These are phyloP conservation scores for Amanita molliuscula DNA, from an alignment of 768 basidiomycete species.

Conservation along the genomic window DNA sequence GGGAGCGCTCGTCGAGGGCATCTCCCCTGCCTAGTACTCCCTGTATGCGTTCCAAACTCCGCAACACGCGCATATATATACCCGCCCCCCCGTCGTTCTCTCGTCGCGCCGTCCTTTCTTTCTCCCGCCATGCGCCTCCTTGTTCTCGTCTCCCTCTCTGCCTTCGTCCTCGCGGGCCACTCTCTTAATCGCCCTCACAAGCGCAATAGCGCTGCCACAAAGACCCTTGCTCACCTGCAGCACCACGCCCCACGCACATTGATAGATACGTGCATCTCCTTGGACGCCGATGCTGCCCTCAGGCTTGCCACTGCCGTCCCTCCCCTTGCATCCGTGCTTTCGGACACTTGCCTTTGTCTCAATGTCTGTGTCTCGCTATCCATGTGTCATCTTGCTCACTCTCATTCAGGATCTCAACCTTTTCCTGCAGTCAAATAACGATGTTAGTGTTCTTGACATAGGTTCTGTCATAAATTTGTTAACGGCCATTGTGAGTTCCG, in stretches of 20 bases:
- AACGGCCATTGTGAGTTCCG: constrained; percentile 15
- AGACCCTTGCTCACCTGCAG: constrained; percentile 16
- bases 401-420: constrained; percentile 21
- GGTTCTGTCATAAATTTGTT: constrained; percentile 14
- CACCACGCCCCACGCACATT: constrained; percentile 17
- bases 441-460: constrained; percentile 18
- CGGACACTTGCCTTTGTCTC: constrained; percentile 29
- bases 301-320: constrained; percentile 14
- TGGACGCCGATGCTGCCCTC: constrained; percentile 13
- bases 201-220: constrained; percentile 8
- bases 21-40: background rate
- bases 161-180: constrained; percentile 9
- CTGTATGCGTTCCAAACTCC: constrained; percentile 5
- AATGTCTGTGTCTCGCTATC: constrained; percentile 18
- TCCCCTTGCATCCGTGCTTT: constrained; percentile 12
- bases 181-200: constrained; percentile 15
- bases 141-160: background rate
- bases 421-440: constrained; percentile 19
- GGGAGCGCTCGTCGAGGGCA: constrained; percentile 20
- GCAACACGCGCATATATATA: constrained; percentile 7
- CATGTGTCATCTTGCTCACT: constrained; percentile 1
- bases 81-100: constrained; percentile 7
- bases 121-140: constrained; percentile 7
- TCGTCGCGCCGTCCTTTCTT: constrained; percentile 13
- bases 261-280: constrained; percentile 22